Evolutionary conservation across 2,329 filamentous ascomycete species (phyloP), one percentile per base, ranked within the genome.

Genomic region (Aspergillus clavatus): DNA sequence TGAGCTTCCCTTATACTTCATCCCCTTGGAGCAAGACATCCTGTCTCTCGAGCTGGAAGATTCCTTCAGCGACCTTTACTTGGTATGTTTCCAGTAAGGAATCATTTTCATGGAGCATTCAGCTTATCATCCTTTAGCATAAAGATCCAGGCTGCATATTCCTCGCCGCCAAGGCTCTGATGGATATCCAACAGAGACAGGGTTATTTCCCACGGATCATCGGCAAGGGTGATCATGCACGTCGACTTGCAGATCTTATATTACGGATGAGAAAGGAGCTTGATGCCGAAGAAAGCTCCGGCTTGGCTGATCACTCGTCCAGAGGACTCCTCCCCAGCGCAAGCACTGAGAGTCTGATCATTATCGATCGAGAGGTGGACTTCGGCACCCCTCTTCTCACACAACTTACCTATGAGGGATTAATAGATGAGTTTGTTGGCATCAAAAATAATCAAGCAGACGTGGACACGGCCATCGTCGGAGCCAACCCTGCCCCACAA

Each of bases 351-450:
- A 95, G 86, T 61, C 75, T 96, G 48, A 90, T 98, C 58, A 86
- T 98, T 49, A 89, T 98, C 44, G 93, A 98, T 67, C 86, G 93
- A 40, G 90, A 96, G 63, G 86, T 95, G 44, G 93, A 98, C 66
- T 89, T 93, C 59, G 88, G 91, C 12, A 96, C 93, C 1, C 85
- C 87, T 0, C 77, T 98, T 12, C 82, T 98, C 43, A 97, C 91
- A 0, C 93, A 98, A 65, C 74, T 98, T 50, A 98, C 93, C 1
- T 98, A 98, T 60, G 91, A 98, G 70, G 93, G 93, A 3, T 75
- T 98, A 21, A 85, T 98, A 43, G 94, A 98, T 61, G 93, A 98
- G 65, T 79, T 93, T 12, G 94, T 95, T 62, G 84, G 86, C 24
- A 95, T 98, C 50, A 82, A 87, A 53, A 86, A 96, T 61, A 97